These are phyloP conservation scores for Trametes polyzona DNA, from an alignment of 1,284 basidiomycete genomes.

Conservation along the genomic window DNA sequence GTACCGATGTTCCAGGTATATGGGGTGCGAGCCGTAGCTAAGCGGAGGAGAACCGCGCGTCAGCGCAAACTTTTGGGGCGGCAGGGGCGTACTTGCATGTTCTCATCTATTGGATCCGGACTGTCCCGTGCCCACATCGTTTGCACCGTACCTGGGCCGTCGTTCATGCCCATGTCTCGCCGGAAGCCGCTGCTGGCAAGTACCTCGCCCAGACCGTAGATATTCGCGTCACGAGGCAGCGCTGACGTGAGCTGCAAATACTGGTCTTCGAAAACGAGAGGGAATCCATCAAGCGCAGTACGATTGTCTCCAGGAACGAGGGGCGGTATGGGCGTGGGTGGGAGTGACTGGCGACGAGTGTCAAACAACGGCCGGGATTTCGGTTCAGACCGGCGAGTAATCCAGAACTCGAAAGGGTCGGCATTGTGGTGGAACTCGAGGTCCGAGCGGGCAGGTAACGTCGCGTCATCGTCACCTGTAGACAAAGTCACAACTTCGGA, in stretches of 20 bases:
- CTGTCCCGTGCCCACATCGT: slow-evolving; percentile 72
- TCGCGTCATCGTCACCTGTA: slow-evolving; percentile 37
- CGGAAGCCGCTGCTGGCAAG: slow-evolving; percentile 71
- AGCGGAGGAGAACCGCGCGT: slow-evolving; percentile 31
- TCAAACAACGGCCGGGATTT: slow-evolving; percentile 70
- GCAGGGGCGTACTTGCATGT: slow-evolving; percentile 46
- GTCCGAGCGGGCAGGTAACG: slow-evolving; percentile 49
- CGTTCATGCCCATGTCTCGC: slow-evolving; percentile 59
- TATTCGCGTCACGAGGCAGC: slow-evolving; percentile 66
- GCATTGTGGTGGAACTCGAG: slow-evolving; percentile 71
- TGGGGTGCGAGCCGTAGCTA: slow-evolving; percentile 74
- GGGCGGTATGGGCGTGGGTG: slow-evolving; percentile 56
- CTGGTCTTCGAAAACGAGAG: slow-evolving; percentile 77
- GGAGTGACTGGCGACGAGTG: slow-evolving; percentile 63
- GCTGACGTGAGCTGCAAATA: slow-evolving; percentile 71
- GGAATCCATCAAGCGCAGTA: slow-evolving; percentile 59
- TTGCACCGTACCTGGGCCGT: slow-evolving; percentile 62
- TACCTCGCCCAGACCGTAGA: slow-evolving; percentile 82
- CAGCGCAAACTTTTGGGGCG: slow-evolving; percentile 23
- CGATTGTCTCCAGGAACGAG: slow-evolving; percentile 49
- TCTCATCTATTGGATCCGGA: slow-evolving; percentile 60
- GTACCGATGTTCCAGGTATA: slow-evolving; percentile 69
- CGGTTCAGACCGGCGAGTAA: slow-evolving; percentile 66
- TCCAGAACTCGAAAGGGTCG: slow-evolving; percentile 79
- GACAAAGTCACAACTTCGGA: slow-evolving; percentile 55